Conservation (phyloP, 2,329 filamentous ascomycete genomes). For the Epichloe uncinata region DNA sequence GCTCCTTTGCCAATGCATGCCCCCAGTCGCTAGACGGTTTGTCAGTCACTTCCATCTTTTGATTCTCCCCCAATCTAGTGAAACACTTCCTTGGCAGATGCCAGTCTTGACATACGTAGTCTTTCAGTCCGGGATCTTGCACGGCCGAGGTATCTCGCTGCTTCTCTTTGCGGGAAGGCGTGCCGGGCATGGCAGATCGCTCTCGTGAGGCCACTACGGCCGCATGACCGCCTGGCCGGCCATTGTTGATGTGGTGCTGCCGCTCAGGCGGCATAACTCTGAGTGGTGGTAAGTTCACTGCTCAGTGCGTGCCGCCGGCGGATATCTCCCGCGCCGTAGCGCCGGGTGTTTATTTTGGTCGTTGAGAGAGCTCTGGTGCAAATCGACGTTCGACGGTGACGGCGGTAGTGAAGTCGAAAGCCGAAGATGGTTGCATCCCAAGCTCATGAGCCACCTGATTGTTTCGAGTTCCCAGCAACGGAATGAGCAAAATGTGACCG, state of each 20-base stretch:
- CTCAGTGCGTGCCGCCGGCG: constrained; percentile 5
- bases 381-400: neutral
- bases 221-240: constrained; percentile 18
- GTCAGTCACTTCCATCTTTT: neutral
- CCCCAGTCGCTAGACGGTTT: constrained; percentile 42
- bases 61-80: neutral
- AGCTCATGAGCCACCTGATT: neutral
- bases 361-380: neutral
- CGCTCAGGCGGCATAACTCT: constrained; percentile 16
- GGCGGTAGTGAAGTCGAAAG: neutral
- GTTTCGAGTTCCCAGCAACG: neutral
- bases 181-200: constrained; percentile 33
- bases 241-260: constrained; percentile 30
- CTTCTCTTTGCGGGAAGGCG: constrained; percentile 51
- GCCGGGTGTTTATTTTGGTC: neutral
- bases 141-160: constrained; percentile 49
- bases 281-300: constrained; percentile 3
- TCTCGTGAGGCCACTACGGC: constrained; percentile 29
- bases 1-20: constrained; percentile 94
- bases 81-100: too few relatives aligned
- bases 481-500: neutral
- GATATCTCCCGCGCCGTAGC: neutral
- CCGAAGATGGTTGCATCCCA: neutral
- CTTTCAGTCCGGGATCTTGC: constrained; percentile 66
- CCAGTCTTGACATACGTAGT: constrained; percentile 47